These are phyloP conservation scores for Beauveria sp. DNA, from an alignment of 2,329 filamentous ascomycete species.

Conservation along the genomic window DNA sequence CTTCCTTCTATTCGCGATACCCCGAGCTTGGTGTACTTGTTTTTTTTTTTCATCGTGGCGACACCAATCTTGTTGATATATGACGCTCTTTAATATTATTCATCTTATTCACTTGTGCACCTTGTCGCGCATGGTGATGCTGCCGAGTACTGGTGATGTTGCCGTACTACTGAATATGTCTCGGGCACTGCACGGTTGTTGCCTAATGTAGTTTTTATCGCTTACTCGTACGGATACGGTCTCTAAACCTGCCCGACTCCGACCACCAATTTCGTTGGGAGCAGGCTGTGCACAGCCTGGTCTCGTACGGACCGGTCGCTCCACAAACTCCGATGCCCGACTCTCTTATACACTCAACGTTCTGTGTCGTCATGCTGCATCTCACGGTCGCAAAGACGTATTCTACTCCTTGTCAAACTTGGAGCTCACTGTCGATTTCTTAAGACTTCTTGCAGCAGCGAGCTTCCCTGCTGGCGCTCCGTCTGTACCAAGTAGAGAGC, in stretches of 20 bases:
- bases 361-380: background rate
- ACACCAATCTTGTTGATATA: background rate
- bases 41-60: background rate
- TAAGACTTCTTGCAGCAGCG: background rate
- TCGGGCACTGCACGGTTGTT: background rate
- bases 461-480: background rate
- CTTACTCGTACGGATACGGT: background rate
- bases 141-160: background rate
- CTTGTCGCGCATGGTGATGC: background rate
- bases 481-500: no score
- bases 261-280: background rate
- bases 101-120: background rate
- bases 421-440: background rate
- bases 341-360: background rate
- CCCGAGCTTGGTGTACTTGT: slow-evolving; percentile 5
- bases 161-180: no score
- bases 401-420: background rate
- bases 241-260: background rate
- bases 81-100: background rate
- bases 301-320: slow-evolving; percentile 1
- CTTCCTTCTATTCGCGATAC: slow-evolving; percentile 1
- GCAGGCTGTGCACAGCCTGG: background rate
- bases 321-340: background rate
- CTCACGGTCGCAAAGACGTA: background rate
- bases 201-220: background rate